These are phyloP conservation scores for Candida tetrigidarum DNA, from an alignment of 1,139 yeast species.

Conservation along the genomic window DNA sequence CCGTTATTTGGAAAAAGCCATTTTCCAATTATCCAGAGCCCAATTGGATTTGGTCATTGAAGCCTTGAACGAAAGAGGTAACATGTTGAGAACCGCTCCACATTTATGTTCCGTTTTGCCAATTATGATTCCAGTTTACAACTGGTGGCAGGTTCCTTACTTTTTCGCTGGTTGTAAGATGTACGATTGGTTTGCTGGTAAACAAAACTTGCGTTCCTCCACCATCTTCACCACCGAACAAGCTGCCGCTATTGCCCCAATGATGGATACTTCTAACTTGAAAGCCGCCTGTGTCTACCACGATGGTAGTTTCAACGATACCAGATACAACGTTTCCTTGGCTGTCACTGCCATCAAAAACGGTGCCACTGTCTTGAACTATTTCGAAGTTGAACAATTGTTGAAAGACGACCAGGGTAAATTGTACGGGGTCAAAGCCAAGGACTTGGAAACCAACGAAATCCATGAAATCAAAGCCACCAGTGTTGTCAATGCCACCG, in stretches of 20 bases:
- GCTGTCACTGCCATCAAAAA: constrained; percentile 84
- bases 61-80: constrained; percentile 91
- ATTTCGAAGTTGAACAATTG: constrained; percentile 78
- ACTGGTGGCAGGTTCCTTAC: constrained; percentile 96
- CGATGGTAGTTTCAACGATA: constrained; percentile 93
- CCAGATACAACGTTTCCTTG: constrained; percentile 86
- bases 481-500: constrained; percentile 89
- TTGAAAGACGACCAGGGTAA: constrained; percentile 63
- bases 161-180: constrained; percentile 90
- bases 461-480: constrained; percentile 65
- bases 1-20: constrained; percentile 92
- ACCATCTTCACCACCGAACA: constrained; percentile 71
- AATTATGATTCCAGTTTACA: constrained; percentile 93
- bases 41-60: constrained; percentile 93
- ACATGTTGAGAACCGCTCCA: constrained; percentile 90
- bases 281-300: constrained; percentile 94
- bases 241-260: constrained; percentile 82
- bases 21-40: constrained; percentile 87
- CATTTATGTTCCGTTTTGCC: constrained; percentile 88
- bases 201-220: constrained; percentile 80
- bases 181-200: constrained; percentile 94
- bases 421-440: constrained; percentile 75
- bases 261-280: constrained; percentile 77
- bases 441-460: constrained; percentile 74
- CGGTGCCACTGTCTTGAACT: constrained; percentile 92